Base-by-base conservation (phyloP, 345 rosid genomes). In the Pelargonium nanum region DNA sequence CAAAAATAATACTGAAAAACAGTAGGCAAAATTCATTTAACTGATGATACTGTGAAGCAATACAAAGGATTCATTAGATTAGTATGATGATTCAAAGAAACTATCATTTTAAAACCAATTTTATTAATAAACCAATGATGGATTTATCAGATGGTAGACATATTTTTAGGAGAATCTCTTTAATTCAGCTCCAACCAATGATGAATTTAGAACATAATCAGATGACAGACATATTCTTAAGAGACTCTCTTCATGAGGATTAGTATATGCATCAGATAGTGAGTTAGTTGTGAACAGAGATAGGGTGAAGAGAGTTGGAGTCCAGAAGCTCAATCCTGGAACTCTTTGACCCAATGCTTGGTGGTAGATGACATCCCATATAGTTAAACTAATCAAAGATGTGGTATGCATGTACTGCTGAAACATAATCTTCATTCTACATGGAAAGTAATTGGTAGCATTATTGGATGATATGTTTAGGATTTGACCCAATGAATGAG, bases 1-100 rank as follows among this genome's bases (percentile, higher is more conserved):
- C 65, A 59, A 57, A 7, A 2, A 2, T 2, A 40, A 40, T 40
- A 40, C 48, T 56, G 53, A 57, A 19, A 70, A 13, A 45, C 16
- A 7, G 23, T 0, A 44, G 59, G 8, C n/a, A 1, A 52, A 13
- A 24, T 60, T 61, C 52, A 26, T 28, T 24, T 23, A 17, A 23
- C 1, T 19, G 16, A 5, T 23, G 28, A 24, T 9, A 17, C 2
- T 55, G 22, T 30, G 52, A 55, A 13, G 2, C 1, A 10, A 56
- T 1, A 7, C 2, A 2, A 1, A 16, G 12, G 15, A 40, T 12
- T 40, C 48, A 40, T 40, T 5, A 10, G 13, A 34, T 5, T 34
- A 9, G 12, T 3, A 34, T 4, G 13, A 40, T 12, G 15, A 40
- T 40, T 40, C 16, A 40, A 40, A 40, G 48, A 40, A 40, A 40